Evolutionary conservation across 345 rosid genomes (phyloP), one percentile per base, ranked within the genome.

Genomic region (Melaleuca alternifolia): DNA sequence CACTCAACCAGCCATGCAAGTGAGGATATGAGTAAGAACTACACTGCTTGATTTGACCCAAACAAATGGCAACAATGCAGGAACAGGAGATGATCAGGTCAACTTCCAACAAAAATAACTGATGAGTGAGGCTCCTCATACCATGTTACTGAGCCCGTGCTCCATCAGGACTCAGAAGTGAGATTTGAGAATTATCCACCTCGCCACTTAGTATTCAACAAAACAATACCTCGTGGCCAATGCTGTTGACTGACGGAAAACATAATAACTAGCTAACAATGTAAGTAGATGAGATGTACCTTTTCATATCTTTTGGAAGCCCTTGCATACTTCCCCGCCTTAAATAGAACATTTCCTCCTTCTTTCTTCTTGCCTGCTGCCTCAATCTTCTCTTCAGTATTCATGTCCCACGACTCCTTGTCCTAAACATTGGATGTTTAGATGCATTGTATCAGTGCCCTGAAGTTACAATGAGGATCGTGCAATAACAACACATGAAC

Each of bases 341-440:
- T 98, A 87, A 95, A 98, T 90, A 93, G 84, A 5, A 87, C 85
- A 89, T 98, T 96, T 33, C 99, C 99, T 90, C 95, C 98, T 92
- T 98, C 99, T 90, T 98, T 96, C 94, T 96, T 98, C 90, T 91
- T 95, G 51, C 94, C 91, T 14, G 98, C 98, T 62, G 96, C 95
- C 91, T 94, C 99, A 84, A 98, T 93, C 90, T 98, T 96, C 91
- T 95, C 99, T 23, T 86, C 87, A 3, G 98, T 98, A 91, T 89
- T 96, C 99, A 98, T 91, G 89, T 98, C 97, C 99, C 99, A 98
- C 0, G 99, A 95, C 85, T 98, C 99, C 89, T 91, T 98, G 18
- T 98, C 99, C 96, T 96, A 88, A 48, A 89, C 59, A 8, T 76
- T 21, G 21, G 37, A 85, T 48, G 16, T 30, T 37, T 8, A 83